Evolutionary conservation across 1,284 basidiomycete genomes (phyloP).

Genomic region (Trichosporon faecale): DNA sequence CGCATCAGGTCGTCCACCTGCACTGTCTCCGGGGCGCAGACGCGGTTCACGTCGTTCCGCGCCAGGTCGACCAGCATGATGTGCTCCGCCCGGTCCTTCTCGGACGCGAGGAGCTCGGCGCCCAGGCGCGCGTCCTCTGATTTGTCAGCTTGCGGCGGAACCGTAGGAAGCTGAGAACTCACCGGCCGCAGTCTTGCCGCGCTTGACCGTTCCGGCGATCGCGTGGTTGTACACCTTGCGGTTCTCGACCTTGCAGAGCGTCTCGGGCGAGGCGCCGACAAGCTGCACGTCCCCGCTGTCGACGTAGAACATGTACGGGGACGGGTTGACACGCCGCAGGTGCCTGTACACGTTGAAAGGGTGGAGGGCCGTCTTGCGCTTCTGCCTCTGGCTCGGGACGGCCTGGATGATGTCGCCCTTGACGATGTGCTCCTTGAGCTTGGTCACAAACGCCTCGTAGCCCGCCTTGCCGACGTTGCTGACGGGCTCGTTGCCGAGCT

Average conservation of each 20-base stretch:
- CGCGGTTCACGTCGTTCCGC: slow-evolving; percentile 97
- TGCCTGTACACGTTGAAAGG: slow-evolving; percentile 97
- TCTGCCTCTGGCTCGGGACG: slow-evolving; percentile 88
- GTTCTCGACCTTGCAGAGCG: slow-evolving; percentile 89
- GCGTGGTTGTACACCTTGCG: slow-evolving; percentile 96
- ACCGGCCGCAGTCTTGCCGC: slow-evolving; percentile 69
- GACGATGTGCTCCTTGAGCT: slow-evolving; percentile 88
- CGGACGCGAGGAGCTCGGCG: slow-evolving; percentile 69
- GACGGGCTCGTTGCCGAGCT: slow-evolving; percentile 62
- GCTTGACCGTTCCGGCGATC: slow-evolving; percentile 89
- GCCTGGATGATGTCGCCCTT: slow-evolving; percentile 99
- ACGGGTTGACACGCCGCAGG: slow-evolving; percentile 90
- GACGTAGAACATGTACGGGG: slow-evolving; percentile 98
- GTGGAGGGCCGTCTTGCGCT: slow-evolving; percentile 80
- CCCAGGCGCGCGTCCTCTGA: slow-evolving; percentile 79
- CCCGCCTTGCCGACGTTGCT: slow-evolving; percentile 93
- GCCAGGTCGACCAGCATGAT: slow-evolving; percentile 99
- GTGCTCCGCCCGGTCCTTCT: slow-evolving; percentile 96
- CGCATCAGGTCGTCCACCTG: slow-evolving; percentile 94
- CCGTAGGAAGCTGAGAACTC: not conserved
- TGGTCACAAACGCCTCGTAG: slow-evolving; percentile 88
- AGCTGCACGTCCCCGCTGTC: slow-evolving; percentile 90
- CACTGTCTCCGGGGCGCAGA: slow-evolving; percentile 92
- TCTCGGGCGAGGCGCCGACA: slow-evolving; percentile 96
- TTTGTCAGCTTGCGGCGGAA: not conserved